Conservation (phyloP, 179 eudicot species). For the Corrigiola litoralis region DNA sequence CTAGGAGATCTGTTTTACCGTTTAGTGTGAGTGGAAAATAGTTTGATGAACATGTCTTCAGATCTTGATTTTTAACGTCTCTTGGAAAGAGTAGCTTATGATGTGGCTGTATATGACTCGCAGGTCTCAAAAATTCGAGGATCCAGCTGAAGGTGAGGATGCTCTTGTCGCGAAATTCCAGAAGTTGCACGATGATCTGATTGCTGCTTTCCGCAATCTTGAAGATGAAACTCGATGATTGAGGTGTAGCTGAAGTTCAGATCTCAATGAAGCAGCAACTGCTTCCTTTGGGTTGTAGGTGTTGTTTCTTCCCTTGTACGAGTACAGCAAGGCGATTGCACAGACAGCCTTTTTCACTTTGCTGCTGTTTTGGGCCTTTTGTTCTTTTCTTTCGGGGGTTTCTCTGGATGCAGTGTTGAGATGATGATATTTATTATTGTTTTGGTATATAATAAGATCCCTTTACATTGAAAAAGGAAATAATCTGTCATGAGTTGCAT, state of each 20-base stretch:
- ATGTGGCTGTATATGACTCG: background rate
- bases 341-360: slow-evolving; percentile 20
- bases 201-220: slow-evolving; percentile 87
- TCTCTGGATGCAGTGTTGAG: slow-evolving; percentile 15
- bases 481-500: slow-evolving; percentile 20
- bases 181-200: slow-evolving; percentile 78
- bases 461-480: slow-evolving; percentile 10
- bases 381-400: background rate
- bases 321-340: slow-evolving; percentile 17
- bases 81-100: background rate
- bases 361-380: slow-evolving; percentile 11
- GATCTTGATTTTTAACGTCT: background rate
- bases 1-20: slow-evolving; percentile 95
- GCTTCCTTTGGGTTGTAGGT: slow-evolving; percentile 3
- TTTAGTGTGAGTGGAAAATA: slow-evolving; percentile 65
- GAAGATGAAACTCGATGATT: slow-evolving; percentile 90
- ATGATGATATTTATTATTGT: slow-evolving; percentile 16
- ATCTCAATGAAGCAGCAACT: slow-evolving; percentile 14
- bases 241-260: background rate
- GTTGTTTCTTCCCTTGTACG: slow-evolving; percentile 23
- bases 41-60: background rate
- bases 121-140: slow-evolving; percentile 99
- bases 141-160: slow-evolving; percentile 97
- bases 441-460: slow-evolving; percentile 25
- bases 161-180: slow-evolving; percentile 70